phyloP scores from a whole-genome alignment of 495 filamentous ascomycete species.

The Parathielavia appendiculata region DNA sequence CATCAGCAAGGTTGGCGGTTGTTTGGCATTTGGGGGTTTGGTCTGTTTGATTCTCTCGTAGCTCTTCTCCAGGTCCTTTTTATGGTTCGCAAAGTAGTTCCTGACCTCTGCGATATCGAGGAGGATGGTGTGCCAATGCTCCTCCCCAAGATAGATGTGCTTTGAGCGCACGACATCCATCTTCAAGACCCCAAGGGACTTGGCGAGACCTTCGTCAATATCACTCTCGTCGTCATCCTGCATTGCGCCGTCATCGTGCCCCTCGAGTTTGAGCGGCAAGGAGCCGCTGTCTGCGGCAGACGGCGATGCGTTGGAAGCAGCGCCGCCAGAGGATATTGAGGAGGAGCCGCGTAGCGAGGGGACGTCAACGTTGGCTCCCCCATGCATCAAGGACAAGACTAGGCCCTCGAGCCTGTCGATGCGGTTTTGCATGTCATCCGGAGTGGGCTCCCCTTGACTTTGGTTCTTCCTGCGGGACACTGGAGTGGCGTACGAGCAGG shows the following conservation, averaged over 20 bases:
- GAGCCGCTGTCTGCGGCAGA: conserved; percentile 59
- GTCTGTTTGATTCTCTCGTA: conserved; percentile 61
- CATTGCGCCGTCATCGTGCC: conserved; percentile 49
- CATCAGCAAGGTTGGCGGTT: conserved; percentile 69
- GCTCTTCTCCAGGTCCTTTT: conserved; percentile 52
- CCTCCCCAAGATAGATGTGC: conserved; percentile 78
- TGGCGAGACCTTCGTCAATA: conserved; percentile 71
- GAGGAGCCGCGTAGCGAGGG: conserved; percentile 28
- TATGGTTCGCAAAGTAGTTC: conserved; percentile 66
- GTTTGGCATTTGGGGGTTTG: conserved; percentile 52
- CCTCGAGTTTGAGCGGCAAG: conserved; percentile 50
- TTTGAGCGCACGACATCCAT: conserved; percentile 75
- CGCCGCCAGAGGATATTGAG: conserved; percentile 55
- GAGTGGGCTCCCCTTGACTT: conserved; percentile 55
- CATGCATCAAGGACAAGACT: conserved; percentile 93
- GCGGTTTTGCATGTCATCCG: conserved; percentile 98
- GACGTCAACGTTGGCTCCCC: conserved; percentile 54
- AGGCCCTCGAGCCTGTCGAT: conserved; percentile 95
- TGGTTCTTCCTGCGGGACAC: conserved; percentile 72
- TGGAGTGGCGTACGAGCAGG: conserved; percentile 85
- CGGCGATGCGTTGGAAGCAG: conserved; percentile 58
- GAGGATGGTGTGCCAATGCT: conserved; percentile 85
- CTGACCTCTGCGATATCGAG: conserved; percentile 91
- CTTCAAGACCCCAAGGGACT: conserved; percentile 82
- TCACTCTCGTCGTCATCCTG: conserved; percentile 65